Percentiles rank a stretch among this genome's conserved stretches.
Conservation (phyloP, 2,329 filamentous ascomycete species). For the Colletotrichum siamense region DNA sequence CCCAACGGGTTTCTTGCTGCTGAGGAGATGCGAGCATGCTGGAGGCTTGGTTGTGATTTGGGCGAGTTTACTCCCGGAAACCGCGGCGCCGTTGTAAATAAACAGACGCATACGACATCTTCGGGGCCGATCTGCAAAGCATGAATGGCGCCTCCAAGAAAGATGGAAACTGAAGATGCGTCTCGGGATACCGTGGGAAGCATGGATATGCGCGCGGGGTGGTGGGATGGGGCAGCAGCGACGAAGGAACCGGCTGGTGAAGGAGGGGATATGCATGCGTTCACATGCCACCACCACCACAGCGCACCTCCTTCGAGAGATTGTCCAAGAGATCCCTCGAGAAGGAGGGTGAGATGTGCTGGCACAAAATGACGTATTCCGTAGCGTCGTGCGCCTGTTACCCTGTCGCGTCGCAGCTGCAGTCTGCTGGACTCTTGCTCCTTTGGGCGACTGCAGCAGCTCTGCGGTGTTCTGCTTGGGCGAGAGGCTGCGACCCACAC, state of each 20-base stretch:
- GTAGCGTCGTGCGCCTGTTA: neutral
- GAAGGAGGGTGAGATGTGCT: slow-evolving; percentile 10
- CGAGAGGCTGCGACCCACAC: neutral
- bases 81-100: neutral
- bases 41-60: neutral
- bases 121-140: neutral
- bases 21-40: neutral
- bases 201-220: neutral
- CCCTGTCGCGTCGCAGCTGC: neutral
- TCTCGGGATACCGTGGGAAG: neutral
- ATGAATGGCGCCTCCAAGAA: neutral
- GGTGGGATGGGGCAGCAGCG: neutral
- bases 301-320: neutral
- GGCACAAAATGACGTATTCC: slow-evolving; percentile 17
- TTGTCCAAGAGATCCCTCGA: slow-evolving; percentile 6
- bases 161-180: neutral
- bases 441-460: neutral
- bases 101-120: neutral
- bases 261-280: neutral
- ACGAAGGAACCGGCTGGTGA: neutral
- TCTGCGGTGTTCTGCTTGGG: slow-evolving; percentile 5
- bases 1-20: neutral
- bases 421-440: neutral
- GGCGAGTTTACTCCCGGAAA: neutral
- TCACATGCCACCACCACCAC: neutral